Conservation (phyloP, 306 rosid genomes). For the Sicyos baderoa region DNA sequence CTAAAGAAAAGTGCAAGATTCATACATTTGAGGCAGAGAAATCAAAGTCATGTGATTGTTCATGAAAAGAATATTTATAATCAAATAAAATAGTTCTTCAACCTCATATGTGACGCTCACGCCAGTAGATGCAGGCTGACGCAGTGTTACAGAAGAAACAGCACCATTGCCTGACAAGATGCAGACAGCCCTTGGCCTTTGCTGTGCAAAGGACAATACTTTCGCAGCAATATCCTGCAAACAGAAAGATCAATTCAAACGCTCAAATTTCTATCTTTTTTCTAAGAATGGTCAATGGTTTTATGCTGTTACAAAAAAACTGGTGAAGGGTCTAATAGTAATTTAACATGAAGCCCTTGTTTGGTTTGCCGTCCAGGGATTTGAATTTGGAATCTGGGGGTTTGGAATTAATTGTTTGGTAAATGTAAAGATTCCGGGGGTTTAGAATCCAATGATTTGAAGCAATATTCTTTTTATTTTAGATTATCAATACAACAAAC, state of each 20-base stretch:
- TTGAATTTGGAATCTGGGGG: too few relatives aligned
- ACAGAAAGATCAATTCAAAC: constrained; percentile 18
- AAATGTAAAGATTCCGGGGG: too few relatives aligned
- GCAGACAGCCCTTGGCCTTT: constrained; percentile 82
- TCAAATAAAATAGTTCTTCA: constrained; percentile 18
- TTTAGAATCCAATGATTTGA: too few relatives aligned
- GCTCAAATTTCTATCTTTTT: background rate
- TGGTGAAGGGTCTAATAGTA: too few relatives aligned
- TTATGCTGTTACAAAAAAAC: too few relatives aligned
- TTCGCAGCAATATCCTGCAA: constrained; percentile 82
- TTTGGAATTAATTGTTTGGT: too few relatives aligned
- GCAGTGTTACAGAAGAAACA: constrained; percentile 66
- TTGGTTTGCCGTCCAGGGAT: too few relatives aligned
- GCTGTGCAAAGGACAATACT: constrained; percentile 65
- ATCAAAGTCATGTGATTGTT: constrained; percentile 2
- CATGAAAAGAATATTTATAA: background rate
- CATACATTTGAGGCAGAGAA: background rate
- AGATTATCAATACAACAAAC: too few relatives aligned
- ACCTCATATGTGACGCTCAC: constrained; percentile 72
- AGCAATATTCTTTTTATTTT: too few relatives aligned
- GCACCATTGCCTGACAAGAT: constrained; percentile 73
- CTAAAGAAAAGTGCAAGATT: background rate
- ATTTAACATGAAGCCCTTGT: too few relatives aligned
- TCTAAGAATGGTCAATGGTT: background rate
- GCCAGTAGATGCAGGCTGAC: constrained; percentile 80